A percentile compares a stretch with the other conserved stretches of the same genome.
phyloP scores from a whole-genome alignment of 2,329 filamentous ascomycete species.

The Elsinoe arachidis region DNA sequence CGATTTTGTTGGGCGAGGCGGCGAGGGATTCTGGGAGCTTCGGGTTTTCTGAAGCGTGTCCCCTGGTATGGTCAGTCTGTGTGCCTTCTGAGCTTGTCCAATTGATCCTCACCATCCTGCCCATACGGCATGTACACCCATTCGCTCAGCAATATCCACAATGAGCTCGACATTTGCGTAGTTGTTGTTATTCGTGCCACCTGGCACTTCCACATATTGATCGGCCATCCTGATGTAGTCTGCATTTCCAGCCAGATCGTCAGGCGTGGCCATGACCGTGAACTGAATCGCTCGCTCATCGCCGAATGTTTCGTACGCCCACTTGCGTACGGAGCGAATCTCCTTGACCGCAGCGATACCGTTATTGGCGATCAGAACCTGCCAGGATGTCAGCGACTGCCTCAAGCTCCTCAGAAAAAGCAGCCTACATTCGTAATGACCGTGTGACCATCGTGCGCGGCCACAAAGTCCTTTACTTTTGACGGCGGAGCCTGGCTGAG shows the following conservation, averaged over 20 bases:
- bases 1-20: conserved; percentile 94
- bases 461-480: conserved; percentile 93
- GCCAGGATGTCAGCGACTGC: conserved; percentile 18
- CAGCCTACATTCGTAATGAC: conserved; percentile 88
- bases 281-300: conserved; percentile 98
- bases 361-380: conserved; percentile 99
- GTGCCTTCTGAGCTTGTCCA: not conserved
- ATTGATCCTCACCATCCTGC: conserved; percentile 72
- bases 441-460: conserved; percentile 81
- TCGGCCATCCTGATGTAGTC: conserved; percentile 99
- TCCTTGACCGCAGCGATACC: conserved; percentile 99
- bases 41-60: conserved; percentile 97
- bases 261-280: conserved; percentile 98
- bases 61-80: conserved; percentile 46
- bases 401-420: conserved; percentile 17
- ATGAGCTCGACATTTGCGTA: conserved; percentile 99
- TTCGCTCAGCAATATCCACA: conserved; percentile 95
- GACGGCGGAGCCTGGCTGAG: conserved; percentile 72
- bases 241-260: conserved; percentile 93
- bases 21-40: conserved; percentile 93
- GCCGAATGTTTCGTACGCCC: conserved; percentile 99
- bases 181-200: conserved; percentile 99
- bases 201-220: conserved; percentile 97
- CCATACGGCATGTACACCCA: conserved; percentile 98
- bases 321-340: conserved; percentile 98